phyloP scores from a whole-genome alignment of 2,329 filamentous ascomycete species.

The Claviceps maximensis region DNA sequence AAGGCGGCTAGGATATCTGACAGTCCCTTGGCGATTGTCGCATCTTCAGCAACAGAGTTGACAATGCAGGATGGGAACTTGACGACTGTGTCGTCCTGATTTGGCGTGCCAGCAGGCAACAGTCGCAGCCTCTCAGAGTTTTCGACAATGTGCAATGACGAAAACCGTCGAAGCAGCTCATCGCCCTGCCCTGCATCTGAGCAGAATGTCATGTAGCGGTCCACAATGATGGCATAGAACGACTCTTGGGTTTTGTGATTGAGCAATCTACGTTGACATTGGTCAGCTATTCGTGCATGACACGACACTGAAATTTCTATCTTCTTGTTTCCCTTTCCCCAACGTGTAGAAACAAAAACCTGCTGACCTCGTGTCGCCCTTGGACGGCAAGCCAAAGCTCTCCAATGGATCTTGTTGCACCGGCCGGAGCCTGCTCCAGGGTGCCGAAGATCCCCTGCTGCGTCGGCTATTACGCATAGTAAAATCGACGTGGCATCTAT shows the following conservation, averaged over 20 bases:
- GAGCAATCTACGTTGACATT: slow-evolving; percentile 39
- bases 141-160: slow-evolving; percentile 35
- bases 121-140: background rate
- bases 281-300: background rate
- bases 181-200: slow-evolving; percentile 57
- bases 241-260: slow-evolving; percentile 67
- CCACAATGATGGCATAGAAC: slow-evolving; percentile 78
- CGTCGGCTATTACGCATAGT: slow-evolving; percentile 14
- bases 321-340: too few species aligned
- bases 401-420: slow-evolving; percentile 66
- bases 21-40: slow-evolving; percentile 46
- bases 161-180: slow-evolving; percentile 62
- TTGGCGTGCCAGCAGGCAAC: background rate
- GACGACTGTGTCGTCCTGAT: background rate
- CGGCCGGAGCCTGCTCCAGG: slow-evolving; percentile 62
- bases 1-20: slow-evolving; percentile 68
- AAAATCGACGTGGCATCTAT: background rate
- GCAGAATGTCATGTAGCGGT: slow-evolving; percentile 83
- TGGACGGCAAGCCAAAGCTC: slow-evolving; percentile 73
- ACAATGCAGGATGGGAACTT: slow-evolving; percentile 1
- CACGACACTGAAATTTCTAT: background rate
- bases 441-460: slow-evolving; percentile 29
- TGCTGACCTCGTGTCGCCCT: slow-evolving; percentile 69
- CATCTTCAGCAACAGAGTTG: slow-evolving; percentile 10
- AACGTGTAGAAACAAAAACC: background rate